phyloP scores from a whole-genome alignment of 2,329 filamentous ascomycete species.

The Orbilia ellipsospora region DNA sequence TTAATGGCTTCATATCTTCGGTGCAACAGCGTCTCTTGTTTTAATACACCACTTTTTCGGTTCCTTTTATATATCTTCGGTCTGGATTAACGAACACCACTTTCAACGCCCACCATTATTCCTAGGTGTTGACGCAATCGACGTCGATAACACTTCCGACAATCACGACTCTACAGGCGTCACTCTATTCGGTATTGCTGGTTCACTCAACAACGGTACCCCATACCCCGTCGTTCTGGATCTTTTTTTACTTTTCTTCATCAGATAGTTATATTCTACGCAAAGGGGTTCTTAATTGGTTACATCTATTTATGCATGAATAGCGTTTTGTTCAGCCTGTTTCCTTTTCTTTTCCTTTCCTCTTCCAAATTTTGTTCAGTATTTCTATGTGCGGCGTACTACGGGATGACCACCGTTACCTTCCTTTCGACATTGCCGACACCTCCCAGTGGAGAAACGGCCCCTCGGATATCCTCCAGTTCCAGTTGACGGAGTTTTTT shows the following conservation, averaged over 20 bases:
- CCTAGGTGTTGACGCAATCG: not conserved
- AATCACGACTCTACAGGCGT: slow-evolving; percentile 16
- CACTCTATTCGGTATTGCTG: slow-evolving; percentile 27
- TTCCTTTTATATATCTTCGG: slow-evolving; percentile 6
- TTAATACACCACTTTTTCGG: slow-evolving; percentile 18
- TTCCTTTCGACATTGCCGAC: slow-evolving; percentile 26
- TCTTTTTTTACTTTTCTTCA: slow-evolving; percentile 15
- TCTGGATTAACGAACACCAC: slow-evolving; percentile 25
- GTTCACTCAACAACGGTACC: slow-evolving; percentile 17
- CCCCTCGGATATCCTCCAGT: slow-evolving; percentile 23
- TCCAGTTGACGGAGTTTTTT: slow-evolving; percentile 5
- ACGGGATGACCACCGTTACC: slow-evolving; percentile 35
- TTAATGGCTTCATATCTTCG: slow-evolving; percentile 36
- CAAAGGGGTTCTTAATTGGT: slow-evolving; percentile 34
- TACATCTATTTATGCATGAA: slow-evolving; percentile 40
- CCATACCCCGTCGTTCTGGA: slow-evolving; percentile 21
- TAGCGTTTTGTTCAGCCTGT: slow-evolving; percentile 33
- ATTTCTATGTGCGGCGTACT: slow-evolving; percentile 38
- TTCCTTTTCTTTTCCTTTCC: not conserved
- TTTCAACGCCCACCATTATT: not conserved
- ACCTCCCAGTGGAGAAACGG: slow-evolving; percentile 10
- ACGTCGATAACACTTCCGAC: slow-evolving; percentile 2
- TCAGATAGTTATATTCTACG: slow-evolving; percentile 13
- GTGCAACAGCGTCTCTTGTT: slow-evolving; percentile 37
- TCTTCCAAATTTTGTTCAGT: slow-evolving; percentile 16